Conservation (phyloP, 179 eudicot species). For the Pouteria campechiana region DNA sequence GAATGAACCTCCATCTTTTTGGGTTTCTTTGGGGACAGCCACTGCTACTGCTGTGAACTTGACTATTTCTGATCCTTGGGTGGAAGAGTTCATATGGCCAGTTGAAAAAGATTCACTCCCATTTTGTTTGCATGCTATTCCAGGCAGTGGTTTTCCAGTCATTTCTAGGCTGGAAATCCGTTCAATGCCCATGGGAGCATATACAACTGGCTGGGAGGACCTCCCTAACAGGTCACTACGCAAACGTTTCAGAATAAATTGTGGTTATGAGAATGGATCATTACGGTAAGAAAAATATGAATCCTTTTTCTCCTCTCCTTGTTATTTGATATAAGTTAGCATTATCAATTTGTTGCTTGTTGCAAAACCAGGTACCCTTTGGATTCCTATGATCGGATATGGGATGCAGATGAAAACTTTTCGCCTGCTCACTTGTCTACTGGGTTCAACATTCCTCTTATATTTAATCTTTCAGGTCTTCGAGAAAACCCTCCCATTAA, state of each 20-base stretch:
- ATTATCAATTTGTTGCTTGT: not conserved
- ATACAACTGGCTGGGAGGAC: conserved; percentile 25
- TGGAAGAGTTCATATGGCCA: conserved; percentile 58
- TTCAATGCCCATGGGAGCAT: conserved; percentile 58
- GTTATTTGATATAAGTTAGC: not conserved
- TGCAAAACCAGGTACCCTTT: conserved; percentile 41
- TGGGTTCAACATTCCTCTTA: conserved; percentile 17
- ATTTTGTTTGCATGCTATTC: conserved; percentile 45
- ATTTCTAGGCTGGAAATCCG: conserved; percentile 62
- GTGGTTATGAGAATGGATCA: conserved; percentile 50
- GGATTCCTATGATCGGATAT: conserved; percentile 62
- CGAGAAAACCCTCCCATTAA: conserved; percentile 40
- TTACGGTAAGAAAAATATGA: conserved; percentile 41
- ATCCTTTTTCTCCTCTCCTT: not conserved
- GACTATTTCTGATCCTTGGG: conserved; percentile 57
- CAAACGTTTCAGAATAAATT: conserved; percentile 46
- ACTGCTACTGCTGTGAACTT: conserved; percentile 42
- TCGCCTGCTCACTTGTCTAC: conserved; percentile 40
- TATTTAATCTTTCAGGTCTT: conserved; percentile 21
- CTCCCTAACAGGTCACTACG: conserved; percentile 26
- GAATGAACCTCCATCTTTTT: conserved; percentile 44
- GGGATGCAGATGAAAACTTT: conserved; percentile 57
- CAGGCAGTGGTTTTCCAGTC: conserved; percentile 51
- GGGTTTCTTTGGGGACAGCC: conserved; percentile 59
- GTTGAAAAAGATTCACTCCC: conserved; percentile 35